Base-by-base conservation (phyloP, 768 basidiomycete species). In the Atractiella rhizophila region DNA sequence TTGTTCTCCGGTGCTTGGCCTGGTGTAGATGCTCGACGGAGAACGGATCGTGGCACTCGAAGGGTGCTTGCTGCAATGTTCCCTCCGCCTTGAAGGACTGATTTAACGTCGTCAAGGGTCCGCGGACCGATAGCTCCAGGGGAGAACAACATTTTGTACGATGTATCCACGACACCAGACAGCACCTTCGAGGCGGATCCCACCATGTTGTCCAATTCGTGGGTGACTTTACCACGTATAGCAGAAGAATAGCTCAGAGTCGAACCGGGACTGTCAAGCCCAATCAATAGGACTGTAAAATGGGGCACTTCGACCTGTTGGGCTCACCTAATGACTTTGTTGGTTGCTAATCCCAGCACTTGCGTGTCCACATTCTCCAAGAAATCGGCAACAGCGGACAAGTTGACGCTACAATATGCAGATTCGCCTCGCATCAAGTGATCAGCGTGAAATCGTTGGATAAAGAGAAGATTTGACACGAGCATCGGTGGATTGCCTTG, bases 301-400 rank as follows among this genome's bases (percentile, higher is more conserved):
- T n/a, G n/a, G n/a, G n/a, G n/a, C n/a, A n/a, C n/a, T n/a, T n/a
- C n/a, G 35, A 11, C 20, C 38, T 4, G 21, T 40, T 12, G 9
- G 16, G 24, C 42, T 4, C 32, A 37, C 43, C 20, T 21, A n/a
- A 61, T 47, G 21, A 62, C 54, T 35, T 56, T 59, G 33, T 56
- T 58, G 7, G 57, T 37, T 2, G 50, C 81, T 59, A 50, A 59
- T 0, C 68, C 73, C 16, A 78, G 61, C 1, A 66, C 69, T 7
- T 68, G 74, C 42, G 91, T 63, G 60, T 94, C 83, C 27, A 94
- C 82, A 54, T 85, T 80, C 61, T 88, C 83, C 38, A 94, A 64
- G 57, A 94, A 98, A 55, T 94, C 86, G 1, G 79, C 80, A 5
- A 88, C 85, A 10, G 88, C 88, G 65, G 86, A 72, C 28, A 91